These are phyloP conservation scores for Aspergillus sclerotiicarbonarius DNA, from an alignment of 495 filamentous ascomycete genomes.

Conservation along the genomic window DNA sequence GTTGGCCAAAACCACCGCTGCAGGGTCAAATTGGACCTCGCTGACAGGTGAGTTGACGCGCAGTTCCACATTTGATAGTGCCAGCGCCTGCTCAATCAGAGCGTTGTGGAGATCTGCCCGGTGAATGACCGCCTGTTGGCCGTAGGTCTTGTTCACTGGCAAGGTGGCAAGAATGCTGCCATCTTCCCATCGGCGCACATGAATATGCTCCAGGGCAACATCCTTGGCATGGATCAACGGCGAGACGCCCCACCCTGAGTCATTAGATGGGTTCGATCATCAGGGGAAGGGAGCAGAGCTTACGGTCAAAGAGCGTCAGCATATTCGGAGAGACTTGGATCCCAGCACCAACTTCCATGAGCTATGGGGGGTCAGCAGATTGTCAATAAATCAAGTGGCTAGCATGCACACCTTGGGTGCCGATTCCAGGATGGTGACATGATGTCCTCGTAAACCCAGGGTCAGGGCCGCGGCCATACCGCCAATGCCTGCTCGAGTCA, in stretches of 20 bases:
- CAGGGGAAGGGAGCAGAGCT: constrained; percentile 8
- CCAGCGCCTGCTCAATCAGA: constrained; percentile 35
- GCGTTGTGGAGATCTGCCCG: constrained; percentile 46
- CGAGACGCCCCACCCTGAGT: constrained; percentile 41
- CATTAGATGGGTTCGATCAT: constrained; percentile 6
- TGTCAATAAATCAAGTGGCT: background rate
- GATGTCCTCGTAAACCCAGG: constrained; percentile 51
- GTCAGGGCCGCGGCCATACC: constrained; percentile 65
- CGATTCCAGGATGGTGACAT: constrained; percentile 38
- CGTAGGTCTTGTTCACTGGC: constrained; percentile 43
- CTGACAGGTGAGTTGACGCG: constrained; percentile 35
- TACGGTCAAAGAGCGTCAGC: constrained; percentile 63
- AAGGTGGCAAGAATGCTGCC: constrained; percentile 36
- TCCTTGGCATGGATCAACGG: constrained; percentile 40
- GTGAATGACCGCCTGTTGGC: constrained; percentile 43
- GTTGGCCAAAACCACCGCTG: constrained; percentile 33
- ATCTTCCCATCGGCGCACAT: constrained; percentile 44
- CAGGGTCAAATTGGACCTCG: constrained; percentile 29
- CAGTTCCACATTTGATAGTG: constrained; percentile 36
- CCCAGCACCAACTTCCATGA: constrained; percentile 69
- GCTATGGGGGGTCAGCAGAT: constrained; percentile 16
- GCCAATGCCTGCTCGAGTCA: constrained; percentile 60
- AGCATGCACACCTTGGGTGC: constrained; percentile 31
- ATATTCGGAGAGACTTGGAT: constrained; percentile 82
- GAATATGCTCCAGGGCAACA: constrained; percentile 41